A percentile compares a stretch with the other conserved stretches of the same genome.
Evolutionary conservation across 306 rosid species (phyloP).

Genomic region (Ammopiptanthus mongolicus): DNA sequence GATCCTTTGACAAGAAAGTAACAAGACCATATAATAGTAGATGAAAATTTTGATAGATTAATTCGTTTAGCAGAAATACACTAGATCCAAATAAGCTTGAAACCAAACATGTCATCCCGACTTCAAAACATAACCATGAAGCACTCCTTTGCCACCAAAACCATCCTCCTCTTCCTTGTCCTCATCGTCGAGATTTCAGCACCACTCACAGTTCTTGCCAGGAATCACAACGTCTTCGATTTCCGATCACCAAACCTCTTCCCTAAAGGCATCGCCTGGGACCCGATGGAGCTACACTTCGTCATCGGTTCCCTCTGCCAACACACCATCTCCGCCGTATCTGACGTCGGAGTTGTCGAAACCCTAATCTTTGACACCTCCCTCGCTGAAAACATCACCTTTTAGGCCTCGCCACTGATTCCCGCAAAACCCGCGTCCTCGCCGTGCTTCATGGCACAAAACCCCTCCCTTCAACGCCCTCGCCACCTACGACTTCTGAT

Average conservation of each 20-base stretch:
- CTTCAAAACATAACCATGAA: background rate
- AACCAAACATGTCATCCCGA: no score
- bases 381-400: conserved; percentile 66
- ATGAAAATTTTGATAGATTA: no score
- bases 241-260: conserved; percentile 77
- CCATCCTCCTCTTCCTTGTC: conserved; percentile 17
- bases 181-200: background rate
- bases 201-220: conserved; percentile 28
- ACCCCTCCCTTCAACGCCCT: conserved; percentile 70
- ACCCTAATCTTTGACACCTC: conserved; percentile 55
- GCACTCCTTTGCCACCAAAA: background rate
- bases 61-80: background rate
- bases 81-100: background rate
- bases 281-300: conserved; percentile 59
- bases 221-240: conserved; percentile 43
- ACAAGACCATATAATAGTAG: no score
- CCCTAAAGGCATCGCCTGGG: conserved; percentile 71
- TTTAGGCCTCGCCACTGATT: conserved; percentile 60
- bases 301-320: conserved; percentile 51
- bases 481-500: conserved; percentile 67
- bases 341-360: conserved; percentile 62
- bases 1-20: no score
- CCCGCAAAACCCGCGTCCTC: conserved; percentile 57
- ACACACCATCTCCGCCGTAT: conserved; percentile 54
- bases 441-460: conserved; percentile 42